phyloP scores from a whole-genome alignment of 495 filamentous ascomycete genomes.

The Corynascus novoguineensis region DNA sequence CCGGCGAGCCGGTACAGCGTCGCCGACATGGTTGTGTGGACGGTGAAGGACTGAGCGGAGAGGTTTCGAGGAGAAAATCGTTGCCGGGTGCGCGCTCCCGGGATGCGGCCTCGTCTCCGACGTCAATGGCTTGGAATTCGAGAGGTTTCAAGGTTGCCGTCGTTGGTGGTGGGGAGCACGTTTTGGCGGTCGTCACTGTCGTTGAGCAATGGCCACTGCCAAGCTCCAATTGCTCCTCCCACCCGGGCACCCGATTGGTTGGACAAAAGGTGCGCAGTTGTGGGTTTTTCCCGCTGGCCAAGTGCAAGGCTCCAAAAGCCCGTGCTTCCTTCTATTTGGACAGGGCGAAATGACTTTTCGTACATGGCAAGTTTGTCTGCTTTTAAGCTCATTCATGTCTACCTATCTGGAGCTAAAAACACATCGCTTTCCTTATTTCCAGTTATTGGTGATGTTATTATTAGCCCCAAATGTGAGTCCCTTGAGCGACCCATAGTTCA shows the following conservation, averaged over 20 bases:
- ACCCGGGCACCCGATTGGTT: slow-evolving; percentile 11
- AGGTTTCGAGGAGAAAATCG: slow-evolving; percentile 2
- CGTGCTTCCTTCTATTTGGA: slow-evolving; percentile 15
- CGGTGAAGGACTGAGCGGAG: neutral
- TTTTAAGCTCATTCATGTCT: too few species aligned
- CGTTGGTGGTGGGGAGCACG: slow-evolving; percentile 7
- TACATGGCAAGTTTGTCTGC: too few species aligned
- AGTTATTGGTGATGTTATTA: too few species aligned
- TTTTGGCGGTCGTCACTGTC: slow-evolving; percentile 18
- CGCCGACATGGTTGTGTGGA: slow-evolving; percentile 39
- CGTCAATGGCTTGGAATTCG: slow-evolving; percentile 16
- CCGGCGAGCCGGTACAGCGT: slow-evolving; percentile 51
- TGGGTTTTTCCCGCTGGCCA: slow-evolving; percentile 25
- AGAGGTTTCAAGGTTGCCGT: slow-evolving; percentile 19
- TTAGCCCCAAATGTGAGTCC: too few species aligned
- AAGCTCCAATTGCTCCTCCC: slow-evolving; percentile 2
- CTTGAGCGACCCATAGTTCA: too few species aligned
- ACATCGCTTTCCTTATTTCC: too few species aligned
- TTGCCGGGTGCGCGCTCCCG: slow-evolving; percentile 12
- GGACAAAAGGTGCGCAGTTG: slow-evolving; percentile 5
- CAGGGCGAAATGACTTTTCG: neutral
- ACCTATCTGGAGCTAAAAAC: too few species aligned
- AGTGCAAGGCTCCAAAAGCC: neutral
- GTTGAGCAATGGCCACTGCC: slow-evolving; percentile 7
- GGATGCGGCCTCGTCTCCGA: slow-evolving; percentile 26